phyloP scores from a whole-genome alignment of 2,329 filamentous ascomycete species.

The Colletotrichum musicola region DNA sequence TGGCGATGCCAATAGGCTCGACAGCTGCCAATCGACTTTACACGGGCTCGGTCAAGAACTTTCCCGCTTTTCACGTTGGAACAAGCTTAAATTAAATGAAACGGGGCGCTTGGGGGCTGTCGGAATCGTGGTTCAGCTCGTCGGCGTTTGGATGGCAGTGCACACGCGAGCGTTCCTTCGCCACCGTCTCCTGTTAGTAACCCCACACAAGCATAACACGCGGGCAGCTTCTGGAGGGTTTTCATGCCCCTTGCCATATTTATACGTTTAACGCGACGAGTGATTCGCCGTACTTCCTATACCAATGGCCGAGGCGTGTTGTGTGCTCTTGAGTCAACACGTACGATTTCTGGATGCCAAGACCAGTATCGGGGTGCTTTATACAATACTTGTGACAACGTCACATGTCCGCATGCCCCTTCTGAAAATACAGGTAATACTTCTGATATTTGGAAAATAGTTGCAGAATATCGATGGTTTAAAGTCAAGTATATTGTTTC shows the following conservation, averaged over 20 bases:
- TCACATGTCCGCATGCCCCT: background rate
- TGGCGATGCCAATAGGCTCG: background rate
- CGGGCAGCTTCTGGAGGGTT: background rate
- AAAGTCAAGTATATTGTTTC: too few relatives aligned
- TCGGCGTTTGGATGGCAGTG: background rate
- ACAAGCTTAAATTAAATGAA: background rate
- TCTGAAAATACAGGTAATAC: background rate
- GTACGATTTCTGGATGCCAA: background rate
- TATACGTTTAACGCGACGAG: too few relatives aligned
- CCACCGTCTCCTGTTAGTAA: background rate
- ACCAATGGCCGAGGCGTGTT: background rate
- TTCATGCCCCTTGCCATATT: too few relatives aligned
- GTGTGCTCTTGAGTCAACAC: too few relatives aligned
- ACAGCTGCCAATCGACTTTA: background rate
- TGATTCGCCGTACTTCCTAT: background rate
- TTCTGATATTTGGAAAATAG: too few relatives aligned
- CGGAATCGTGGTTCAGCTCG: background rate
- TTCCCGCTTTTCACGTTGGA: background rate
- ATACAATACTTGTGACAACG: background rate
- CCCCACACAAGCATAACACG: background rate
- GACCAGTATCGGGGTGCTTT: background rate
- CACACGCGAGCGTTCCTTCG: background rate
- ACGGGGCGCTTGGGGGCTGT: background rate
- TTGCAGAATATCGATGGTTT: too few relatives aligned
- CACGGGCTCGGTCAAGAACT: background rate